Conservation (phyloP, 352 stramenopile species). For the Pythium apleroticum region DNA sequence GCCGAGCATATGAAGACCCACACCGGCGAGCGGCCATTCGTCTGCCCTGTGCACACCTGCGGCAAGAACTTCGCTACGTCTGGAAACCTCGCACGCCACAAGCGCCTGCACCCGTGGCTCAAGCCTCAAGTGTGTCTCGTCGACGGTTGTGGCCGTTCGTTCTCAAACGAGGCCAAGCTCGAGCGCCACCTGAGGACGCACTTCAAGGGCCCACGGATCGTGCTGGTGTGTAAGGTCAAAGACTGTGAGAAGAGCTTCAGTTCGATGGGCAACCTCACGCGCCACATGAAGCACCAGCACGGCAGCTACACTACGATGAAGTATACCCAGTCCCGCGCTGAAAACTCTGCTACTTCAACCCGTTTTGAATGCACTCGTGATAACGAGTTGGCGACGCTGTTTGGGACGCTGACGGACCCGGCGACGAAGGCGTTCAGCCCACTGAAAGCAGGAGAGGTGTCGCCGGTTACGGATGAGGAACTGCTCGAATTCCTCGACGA, state of each 20-base stretch:
- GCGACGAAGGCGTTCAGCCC: no score
- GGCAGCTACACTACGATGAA: no score
- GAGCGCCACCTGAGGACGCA: neutral
- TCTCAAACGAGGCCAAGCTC: conserved; percentile 12
- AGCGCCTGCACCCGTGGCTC: conserved; percentile 50
- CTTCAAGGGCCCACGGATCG: conserved; percentile 14
- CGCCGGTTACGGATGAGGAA: no score
- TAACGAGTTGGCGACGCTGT: no score
- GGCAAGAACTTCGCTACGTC: conserved; percentile 66
- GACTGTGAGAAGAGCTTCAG: conserved; percentile 57
- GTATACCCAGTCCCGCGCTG: no score
- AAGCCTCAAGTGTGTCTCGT: conserved; percentile 3
- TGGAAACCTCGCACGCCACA: conserved; percentile 62
- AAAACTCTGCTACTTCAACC: no score
- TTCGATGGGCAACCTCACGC: conserved; percentile 42
- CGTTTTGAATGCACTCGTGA: no score
- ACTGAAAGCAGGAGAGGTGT: no score
- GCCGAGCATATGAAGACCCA: conserved; percentile 79
- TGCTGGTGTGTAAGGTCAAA: conserved; percentile 33
- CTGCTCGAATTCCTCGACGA: no score
- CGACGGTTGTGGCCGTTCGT: neutral
- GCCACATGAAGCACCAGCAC: conserved; percentile 6
- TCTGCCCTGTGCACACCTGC: conserved; percentile 38
- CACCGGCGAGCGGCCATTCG: conserved; percentile 65
- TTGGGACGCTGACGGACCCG: no score